A percentile compares a stretch with the other conserved stretches of the same genome.
Evolutionary conservation across 768 basidiomycete genomes (phyloP).

Genomic region (Vararia minispora): DNA sequence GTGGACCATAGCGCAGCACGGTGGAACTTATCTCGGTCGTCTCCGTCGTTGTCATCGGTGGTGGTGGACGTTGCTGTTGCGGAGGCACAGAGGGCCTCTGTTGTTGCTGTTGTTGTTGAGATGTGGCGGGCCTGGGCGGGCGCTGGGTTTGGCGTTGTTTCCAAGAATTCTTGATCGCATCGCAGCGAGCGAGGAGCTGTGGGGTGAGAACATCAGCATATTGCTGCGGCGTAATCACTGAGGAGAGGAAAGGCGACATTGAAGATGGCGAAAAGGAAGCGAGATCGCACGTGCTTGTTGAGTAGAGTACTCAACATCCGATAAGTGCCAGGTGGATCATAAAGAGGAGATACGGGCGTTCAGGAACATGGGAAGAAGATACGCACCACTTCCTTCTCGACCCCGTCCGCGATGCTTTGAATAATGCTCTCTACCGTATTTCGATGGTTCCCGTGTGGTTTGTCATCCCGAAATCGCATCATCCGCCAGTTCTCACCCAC

Average conservation of each 20-base stretch:
- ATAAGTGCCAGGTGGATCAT: no score
- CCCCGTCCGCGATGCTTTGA: slow-evolving; percentile 86
- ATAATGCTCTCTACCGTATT: slow-evolving; percentile 82
- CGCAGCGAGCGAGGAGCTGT: slow-evolving; percentile 59
- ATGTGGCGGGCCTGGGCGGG: slow-evolving; percentile 11
- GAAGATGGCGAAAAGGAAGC: no score
- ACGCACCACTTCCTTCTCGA: slow-evolving; percentile 77
- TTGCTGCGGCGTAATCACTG: neutral
- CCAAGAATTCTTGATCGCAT: slow-evolving; percentile 61
- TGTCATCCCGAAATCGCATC: slow-evolving; percentile 93
- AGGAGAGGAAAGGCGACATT: neutral
- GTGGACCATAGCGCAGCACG: slow-evolving; percentile 54
- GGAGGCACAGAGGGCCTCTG: no score
- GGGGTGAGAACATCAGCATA: slow-evolving; percentile 11
- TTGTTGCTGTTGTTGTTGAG: slow-evolving; percentile 16
- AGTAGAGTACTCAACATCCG: no score
- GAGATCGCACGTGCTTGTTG: no score
- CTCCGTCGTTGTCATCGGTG: no score
- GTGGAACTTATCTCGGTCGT: no score
- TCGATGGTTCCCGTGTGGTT: slow-evolving; percentile 83
- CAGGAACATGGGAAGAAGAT: neutral
- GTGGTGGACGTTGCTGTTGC: slow-evolving; percentile 15
- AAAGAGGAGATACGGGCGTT: neutral
- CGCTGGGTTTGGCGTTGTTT: slow-evolving; percentile 41
- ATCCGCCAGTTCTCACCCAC: slow-evolving; percentile 63